A percentile compares a stretch with the other conserved stretches of the same genome.
phyloP scores from a whole-genome alignment of 805 yeast species.

The Hemisphaericaspora nanyangensis region DNA sequence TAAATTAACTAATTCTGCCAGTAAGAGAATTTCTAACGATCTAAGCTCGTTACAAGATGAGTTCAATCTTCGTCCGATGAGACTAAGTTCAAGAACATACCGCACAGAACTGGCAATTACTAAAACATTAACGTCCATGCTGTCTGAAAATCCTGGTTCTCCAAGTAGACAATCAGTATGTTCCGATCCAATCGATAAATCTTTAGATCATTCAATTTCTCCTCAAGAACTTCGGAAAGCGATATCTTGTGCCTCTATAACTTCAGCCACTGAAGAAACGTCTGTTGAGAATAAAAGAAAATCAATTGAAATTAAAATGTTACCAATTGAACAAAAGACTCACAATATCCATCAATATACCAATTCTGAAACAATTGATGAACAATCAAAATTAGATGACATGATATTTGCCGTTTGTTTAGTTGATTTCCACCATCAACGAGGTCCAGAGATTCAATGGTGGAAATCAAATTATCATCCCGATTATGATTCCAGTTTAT shows the following conservation, averaged over 20 bases:
- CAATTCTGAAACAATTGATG: not conserved
- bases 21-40: not conserved
- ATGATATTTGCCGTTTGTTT: constrained; percentile 79
- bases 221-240: not conserved
- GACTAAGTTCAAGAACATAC: constrained; percentile 16
- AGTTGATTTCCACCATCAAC: constrained; percentile 84
- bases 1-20: not conserved
- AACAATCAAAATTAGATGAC: constrained; percentile 19
- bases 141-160: too few relatives aligned
- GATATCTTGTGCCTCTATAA: not conserved
- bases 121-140: too few relatives aligned
- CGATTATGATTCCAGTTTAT: constrained; percentile 40
- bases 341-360: constrained; percentile 6
- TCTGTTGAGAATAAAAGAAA: constrained; percentile 10
- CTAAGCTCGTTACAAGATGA: constrained; percentile 18
- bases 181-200: not conserved
- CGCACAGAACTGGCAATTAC: not conserved
- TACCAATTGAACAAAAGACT: constrained; percentile 24
- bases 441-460: constrained; percentile 95
- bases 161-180: too few relatives aligned
- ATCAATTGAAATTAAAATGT: constrained; percentile 34
- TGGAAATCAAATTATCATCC: constrained; percentile 55
- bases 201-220: not conserved
- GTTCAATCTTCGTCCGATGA: constrained; percentile 36
- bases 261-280: constrained; percentile 1